These are phyloP conservation scores for Delphinella strobiligena DNA, from an alignment of 2,329 filamentous ascomycete species.

Conservation along the genomic window DNA sequence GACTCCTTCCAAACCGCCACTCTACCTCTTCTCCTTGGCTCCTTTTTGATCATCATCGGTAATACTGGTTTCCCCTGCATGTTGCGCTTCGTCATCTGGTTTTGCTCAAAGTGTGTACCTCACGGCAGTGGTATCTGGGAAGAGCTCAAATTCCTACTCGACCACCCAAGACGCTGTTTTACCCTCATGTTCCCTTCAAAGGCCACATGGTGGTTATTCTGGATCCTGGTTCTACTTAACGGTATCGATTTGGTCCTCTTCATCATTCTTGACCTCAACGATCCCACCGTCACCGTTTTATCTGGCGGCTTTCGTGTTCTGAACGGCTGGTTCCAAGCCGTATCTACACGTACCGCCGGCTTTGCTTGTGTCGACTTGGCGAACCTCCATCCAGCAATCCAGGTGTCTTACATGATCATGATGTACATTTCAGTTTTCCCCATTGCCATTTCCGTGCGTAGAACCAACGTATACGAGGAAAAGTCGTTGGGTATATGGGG, in stretches of 20 bases:
- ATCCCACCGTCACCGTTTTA: slow-evolving; percentile 53
- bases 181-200: slow-evolving; percentile 82
- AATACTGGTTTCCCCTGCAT: slow-evolving; percentile 95
- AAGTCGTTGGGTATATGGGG: slow-evolving; percentile 66
- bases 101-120: slow-evolving; percentile 54
- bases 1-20: slow-evolving; percentile 68
- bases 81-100: slow-evolving; percentile 88
- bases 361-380: slow-evolving; percentile 72
- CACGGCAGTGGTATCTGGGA: slow-evolving; percentile 65
- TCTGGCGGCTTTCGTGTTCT: slow-evolving; percentile 66
- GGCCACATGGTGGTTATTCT: slow-evolving; percentile 94
- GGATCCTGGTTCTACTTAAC: slow-evolving; percentile 71
- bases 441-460: slow-evolving; percentile 86
- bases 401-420: slow-evolving; percentile 93
- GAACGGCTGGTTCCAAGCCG: slow-evolving; percentile 81
- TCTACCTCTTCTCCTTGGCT: slow-evolving; percentile 63
- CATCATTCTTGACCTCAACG: slow-evolving; percentile 77
- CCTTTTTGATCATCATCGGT: slow-evolving; percentile 83
- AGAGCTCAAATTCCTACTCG: slow-evolving; percentile 78
- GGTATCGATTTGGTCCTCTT: slow-evolving; percentile 80
- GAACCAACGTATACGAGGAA: slow-evolving; percentile 95
- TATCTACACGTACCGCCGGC: slow-evolving; percentile 79
- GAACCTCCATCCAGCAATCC: slow-evolving; percentile 74
- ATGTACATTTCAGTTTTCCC: slow-evolving; percentile 99
- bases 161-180: slow-evolving; percentile 92